Conservation (phyloP, 495 filamentous ascomycete species). For the Penicillium macrosclerotiorum region DNA sequence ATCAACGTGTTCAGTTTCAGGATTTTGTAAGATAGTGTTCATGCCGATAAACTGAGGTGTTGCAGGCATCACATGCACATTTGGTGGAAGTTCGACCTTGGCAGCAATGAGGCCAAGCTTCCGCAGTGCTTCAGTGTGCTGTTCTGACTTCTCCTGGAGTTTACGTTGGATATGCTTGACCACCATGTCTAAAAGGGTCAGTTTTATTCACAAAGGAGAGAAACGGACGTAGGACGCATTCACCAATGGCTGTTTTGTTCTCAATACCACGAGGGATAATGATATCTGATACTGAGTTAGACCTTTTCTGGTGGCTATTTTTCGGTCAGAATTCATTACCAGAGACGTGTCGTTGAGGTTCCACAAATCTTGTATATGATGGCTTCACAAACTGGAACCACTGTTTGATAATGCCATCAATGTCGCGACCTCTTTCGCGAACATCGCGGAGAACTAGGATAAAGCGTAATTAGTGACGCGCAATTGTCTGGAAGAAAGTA, state of each 20-base stretch:
- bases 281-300: constrained; percentile 60
- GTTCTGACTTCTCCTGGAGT: constrained; percentile 77
- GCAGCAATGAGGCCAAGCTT: constrained; percentile 66
- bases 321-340: no score
- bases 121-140: constrained; percentile 73
- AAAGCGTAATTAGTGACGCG: neutral
- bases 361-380: constrained; percentile 85
- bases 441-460: constrained; percentile 79
- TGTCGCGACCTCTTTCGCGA: constrained; percentile 75
- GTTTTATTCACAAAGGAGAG: neutral
- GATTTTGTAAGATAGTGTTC: constrained; percentile 85
- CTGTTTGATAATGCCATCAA: constrained; percentile 95
- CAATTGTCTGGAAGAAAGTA: no score
- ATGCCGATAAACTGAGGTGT: constrained; percentile 80
- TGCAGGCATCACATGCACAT: constrained; percentile 67
- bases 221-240: constrained; percentile 11
- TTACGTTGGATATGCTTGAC: constrained; percentile 83
- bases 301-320: no score
- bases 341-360: constrained; percentile 83
- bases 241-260: constrained; percentile 88
- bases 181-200: constrained; percentile 67
- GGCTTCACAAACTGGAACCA: constrained; percentile 97
- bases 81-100: constrained; percentile 68
- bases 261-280: constrained; percentile 94
- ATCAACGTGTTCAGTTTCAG: constrained; percentile 76